A percentile compares a stretch with the other conserved stretches of the same genome.
These are phyloP conservation scores for Dioscorea dumetorum DNA, from an alignment of 106 monocot genomes.

Conservation along the genomic window DNA sequence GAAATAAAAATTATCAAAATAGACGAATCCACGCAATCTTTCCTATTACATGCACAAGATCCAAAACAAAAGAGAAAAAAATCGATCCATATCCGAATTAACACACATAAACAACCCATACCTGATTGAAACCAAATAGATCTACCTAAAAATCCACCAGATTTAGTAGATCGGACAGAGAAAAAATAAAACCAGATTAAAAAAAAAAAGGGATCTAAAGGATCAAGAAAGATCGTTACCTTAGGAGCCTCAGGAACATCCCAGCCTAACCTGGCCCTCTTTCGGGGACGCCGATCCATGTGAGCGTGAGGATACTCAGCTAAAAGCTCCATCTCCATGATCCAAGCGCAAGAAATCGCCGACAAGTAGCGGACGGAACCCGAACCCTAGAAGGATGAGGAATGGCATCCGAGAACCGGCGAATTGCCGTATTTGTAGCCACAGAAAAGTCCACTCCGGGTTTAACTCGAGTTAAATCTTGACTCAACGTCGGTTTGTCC, in stretches of 20 bases:
- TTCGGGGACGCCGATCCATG: constrained; percentile 44
- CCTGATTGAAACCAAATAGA: constrained; percentile 5
- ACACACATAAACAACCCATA: background rate
- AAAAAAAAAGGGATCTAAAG: background rate
- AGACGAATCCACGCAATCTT: background rate
- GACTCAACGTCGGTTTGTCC: background rate
- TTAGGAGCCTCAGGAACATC: constrained; percentile 20
- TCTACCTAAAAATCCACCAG: constrained; percentile 5
- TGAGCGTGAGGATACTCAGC: constrained; percentile 35
- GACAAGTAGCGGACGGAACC: background rate
- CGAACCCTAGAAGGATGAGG: background rate
- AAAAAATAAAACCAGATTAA: background rate
- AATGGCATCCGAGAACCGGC: background rate
- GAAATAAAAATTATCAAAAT: background rate
- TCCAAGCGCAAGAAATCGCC: background rate
- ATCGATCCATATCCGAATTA: background rate
- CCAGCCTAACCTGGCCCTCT: constrained; percentile 43
- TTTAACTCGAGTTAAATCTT: background rate
- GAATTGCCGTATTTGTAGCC: background rate
- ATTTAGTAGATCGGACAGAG: constrained; percentile 1
- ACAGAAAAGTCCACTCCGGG: background rate
- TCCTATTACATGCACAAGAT: background rate
- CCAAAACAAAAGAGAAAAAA: background rate
- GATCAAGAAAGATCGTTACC: constrained; percentile 3
- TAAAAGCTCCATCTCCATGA: constrained; percentile 41